Evolutionary conservation across 345 rosid species (phyloP).

Genomic region (Melastoma malabathricum): DNA sequence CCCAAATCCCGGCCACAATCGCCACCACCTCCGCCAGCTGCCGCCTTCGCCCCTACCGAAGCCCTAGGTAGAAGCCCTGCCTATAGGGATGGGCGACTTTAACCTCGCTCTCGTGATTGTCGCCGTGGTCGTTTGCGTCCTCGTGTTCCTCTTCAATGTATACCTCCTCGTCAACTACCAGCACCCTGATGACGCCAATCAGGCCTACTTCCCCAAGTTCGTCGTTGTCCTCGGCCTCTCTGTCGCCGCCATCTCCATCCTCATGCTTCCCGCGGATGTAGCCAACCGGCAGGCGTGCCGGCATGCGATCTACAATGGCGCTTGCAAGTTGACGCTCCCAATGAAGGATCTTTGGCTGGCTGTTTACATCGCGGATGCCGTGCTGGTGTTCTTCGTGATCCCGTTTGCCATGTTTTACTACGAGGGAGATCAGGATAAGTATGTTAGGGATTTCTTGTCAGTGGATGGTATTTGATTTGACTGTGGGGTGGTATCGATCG

Average conservation of each 20-base stretch:
- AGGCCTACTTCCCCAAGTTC: slow-evolving; percentile 94
- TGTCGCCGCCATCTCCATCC: slow-evolving; percentile 74
- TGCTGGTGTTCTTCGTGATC: slow-evolving; percentile 85
- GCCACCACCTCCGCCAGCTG: not conserved
- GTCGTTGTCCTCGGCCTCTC: slow-evolving; percentile 92
- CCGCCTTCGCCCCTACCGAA: not conserved
- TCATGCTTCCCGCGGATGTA: slow-evolving; percentile 98
- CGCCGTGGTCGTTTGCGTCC: slow-evolving; percentile 74
- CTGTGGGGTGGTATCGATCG: not conserved
- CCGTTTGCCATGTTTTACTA: slow-evolving; percentile 98
- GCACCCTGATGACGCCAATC: slow-evolving; percentile 98
- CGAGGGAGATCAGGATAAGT: slow-evolving; percentile 99
- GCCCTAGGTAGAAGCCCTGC: not conserved
- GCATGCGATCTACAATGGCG: slow-evolving; percentile 84
- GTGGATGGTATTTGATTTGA: not conserved
- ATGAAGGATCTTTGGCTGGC: slow-evolving; percentile 99
- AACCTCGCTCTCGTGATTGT: slow-evolving; percentile 98
- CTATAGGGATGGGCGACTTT: slow-evolving; percentile 77
- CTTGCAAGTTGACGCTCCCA: slow-evolving; percentile 83
- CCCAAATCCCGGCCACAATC: not conserved
- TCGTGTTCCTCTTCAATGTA: slow-evolving; percentile 79
- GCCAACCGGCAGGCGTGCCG: slow-evolving; percentile 98
- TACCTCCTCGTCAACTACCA: slow-evolving; percentile 96
- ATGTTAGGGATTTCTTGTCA: slow-evolving; percentile 17
- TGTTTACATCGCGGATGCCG: slow-evolving; percentile 65